These are phyloP conservation scores for Lentinula sp. DNA, from an alignment of 768 basidiomycete genomes.

Conservation along the genomic window DNA sequence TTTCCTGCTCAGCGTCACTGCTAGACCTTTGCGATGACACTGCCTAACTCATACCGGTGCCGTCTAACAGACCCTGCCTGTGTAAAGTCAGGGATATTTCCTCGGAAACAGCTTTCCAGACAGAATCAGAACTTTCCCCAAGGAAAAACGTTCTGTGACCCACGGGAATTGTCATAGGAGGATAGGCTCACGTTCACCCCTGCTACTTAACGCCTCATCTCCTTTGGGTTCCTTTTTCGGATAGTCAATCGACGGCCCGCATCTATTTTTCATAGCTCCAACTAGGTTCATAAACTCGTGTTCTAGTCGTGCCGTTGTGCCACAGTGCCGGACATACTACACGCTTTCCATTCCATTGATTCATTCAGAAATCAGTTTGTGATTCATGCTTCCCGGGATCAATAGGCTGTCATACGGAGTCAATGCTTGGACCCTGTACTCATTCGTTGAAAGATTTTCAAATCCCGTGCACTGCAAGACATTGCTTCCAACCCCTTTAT, in stretches of 20 bases:
- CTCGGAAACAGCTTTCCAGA: not conserved
- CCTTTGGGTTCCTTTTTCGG: not conserved
- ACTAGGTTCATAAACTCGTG: constrained; percentile 1
- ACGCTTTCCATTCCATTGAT: not conserved
- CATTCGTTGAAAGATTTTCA: not conserved
- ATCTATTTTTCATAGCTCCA: not conserved
- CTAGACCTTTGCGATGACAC: not conserved
- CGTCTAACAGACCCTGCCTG: not conserved
- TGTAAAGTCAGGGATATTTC: not conserved
- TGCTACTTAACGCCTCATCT: not conserved
- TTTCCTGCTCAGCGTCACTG: not conserved
- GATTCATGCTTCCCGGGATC: not conserved
- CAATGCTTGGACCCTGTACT: not conserved
- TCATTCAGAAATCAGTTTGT: not conserved
- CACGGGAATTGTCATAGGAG: not conserved
- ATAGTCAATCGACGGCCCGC: not conserved
- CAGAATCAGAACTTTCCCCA: constrained; percentile 2
- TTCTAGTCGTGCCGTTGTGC: not conserved
- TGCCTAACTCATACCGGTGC: constrained; percentile 3
- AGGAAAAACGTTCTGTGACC: not conserved
- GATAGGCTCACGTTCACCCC: not conserved
- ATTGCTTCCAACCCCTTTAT: not conserved
- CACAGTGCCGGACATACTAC: not conserved
- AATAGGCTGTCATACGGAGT: not conserved
- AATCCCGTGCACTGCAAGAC: not conserved